Conservation (phyloP, 495 filamentous ascomycete genomes). For the Neurospora hispaniola region DNA sequence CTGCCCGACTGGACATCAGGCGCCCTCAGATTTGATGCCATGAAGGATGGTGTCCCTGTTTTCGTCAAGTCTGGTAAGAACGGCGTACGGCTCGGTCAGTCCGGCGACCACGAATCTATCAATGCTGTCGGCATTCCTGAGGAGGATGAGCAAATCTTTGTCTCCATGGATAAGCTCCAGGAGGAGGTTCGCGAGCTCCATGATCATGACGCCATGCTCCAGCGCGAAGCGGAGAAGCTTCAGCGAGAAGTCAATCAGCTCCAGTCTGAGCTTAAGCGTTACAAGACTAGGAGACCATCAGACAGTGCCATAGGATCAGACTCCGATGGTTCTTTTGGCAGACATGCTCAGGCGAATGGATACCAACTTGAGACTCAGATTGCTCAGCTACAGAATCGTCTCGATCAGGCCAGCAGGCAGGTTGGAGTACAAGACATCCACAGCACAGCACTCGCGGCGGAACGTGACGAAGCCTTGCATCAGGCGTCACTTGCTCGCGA, state of each 20-base stretch:
- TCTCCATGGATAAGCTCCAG: constrained; percentile 45
- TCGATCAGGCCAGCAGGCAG: constrained; percentile 36
- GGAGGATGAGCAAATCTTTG: constrained; percentile 41
- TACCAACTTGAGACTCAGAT: constrained; percentile 33
- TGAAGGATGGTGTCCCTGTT: constrained; percentile 36
- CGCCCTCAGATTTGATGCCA: constrained; percentile 30
- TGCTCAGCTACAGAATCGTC: constrained; percentile 27
- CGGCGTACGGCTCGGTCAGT: constrained; percentile 14
- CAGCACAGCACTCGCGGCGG: constrained; percentile 31
- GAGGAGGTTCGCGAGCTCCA: constrained; percentile 38
- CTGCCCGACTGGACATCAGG: constrained; percentile 37
- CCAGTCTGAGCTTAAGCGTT: constrained; percentile 30
- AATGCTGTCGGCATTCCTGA: constrained; percentile 29
- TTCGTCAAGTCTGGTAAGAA: constrained; percentile 26
- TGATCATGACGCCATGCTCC: constrained; percentile 38
- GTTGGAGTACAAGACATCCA: constrained; percentile 37
- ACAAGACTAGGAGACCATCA: constrained; percentile 24
- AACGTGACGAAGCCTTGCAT: constrained; percentile 37
- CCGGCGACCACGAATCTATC: constrained; percentile 27
- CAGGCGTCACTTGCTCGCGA: constrained; percentile 31
- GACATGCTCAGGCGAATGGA: constrained; percentile 24
- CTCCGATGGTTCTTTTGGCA: constrained; percentile 29
- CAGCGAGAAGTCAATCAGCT: constrained; percentile 35
- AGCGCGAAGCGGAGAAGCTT: constrained; percentile 37
- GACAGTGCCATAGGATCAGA: constrained; percentile 39